Conservation (phyloP, 306 rosid genomes). For the Herpetospermum pedunculosum region DNA sequence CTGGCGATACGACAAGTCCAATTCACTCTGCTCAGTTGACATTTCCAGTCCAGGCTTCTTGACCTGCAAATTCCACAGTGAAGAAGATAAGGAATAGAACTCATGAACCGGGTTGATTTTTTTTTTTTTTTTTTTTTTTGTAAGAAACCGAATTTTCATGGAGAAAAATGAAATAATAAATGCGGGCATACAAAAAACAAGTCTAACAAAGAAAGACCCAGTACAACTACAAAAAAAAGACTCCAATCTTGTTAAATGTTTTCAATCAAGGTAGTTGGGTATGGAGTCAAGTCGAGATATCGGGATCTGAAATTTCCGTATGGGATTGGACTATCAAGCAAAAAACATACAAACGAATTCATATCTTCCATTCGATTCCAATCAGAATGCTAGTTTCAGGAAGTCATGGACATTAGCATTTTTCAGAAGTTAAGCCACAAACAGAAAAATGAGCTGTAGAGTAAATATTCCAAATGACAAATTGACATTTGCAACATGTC, state of each 20-base stretch:
- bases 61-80: conserved; percentile 42
- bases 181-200: too few species aligned
- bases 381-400: background rate
- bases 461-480: background rate
- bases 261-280: background rate
- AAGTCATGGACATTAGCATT: background rate
- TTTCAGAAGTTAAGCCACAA: background rate
- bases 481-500: background rate
- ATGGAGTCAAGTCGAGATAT: background rate
- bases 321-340: background rate
- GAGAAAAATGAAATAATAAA: too few species aligned
- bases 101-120: background rate
- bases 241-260: background rate
- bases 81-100: conserved; percentile 4
- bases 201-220: too few species aligned
- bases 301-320: background rate
- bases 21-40: conserved; percentile 76
- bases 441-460: background rate
- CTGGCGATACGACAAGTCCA: conserved; percentile 80
- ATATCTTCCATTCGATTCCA: background rate
- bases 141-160: too few species aligned
- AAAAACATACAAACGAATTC: background rate
- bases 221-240: too few species aligned
- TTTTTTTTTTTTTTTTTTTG: too few species aligned
- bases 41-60: conserved; percentile 97